Percentiles rank a stretch among this genome's conserved stretches.
Conservation (phyloP, 768 basidiomycete species). For the Pulveroboletus sp. region DNA sequence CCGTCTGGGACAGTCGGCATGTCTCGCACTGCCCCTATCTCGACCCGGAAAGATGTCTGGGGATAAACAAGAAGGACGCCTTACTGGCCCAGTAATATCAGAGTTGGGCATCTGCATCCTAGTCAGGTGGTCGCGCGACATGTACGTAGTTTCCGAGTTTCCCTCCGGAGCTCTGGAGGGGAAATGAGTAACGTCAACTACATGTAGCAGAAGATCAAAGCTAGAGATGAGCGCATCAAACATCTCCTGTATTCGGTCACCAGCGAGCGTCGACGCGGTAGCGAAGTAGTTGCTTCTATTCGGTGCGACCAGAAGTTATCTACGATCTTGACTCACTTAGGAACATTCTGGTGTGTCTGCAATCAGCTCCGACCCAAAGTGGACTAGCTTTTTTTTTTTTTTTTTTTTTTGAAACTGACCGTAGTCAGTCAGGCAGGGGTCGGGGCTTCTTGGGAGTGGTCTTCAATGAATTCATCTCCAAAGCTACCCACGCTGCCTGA, state of each 20-base stretch:
- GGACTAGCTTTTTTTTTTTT: too few relatives aligned
- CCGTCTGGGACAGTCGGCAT: neutral
- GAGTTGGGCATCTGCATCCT: constrained; percentile 2
- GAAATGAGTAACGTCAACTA: constrained; percentile 8
- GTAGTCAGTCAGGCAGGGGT: too few relatives aligned
- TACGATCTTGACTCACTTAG: constrained; percentile 3
- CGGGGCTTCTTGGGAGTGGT: too few relatives aligned
- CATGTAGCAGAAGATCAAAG: constrained; percentile 13
- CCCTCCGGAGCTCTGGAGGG: constrained; percentile 4
- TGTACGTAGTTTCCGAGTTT: neutral
- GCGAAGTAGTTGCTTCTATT: constrained; percentile 1
- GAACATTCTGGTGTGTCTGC: constrained; percentile 9
- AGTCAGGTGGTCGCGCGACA: constrained; percentile 12
- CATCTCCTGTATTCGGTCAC: constrained; percentile 8
- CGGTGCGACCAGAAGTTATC: neutral
- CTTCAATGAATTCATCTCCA: too few relatives aligned
- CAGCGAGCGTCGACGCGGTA: constrained; percentile 6
- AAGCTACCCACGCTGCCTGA: constrained; percentile 10
- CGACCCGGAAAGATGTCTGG: neutral
- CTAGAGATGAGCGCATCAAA: constrained; percentile 2
- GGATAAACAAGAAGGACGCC: constrained; percentile 5
- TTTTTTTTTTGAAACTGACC: too few relatives aligned
- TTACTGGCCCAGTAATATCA: constrained; percentile 7
- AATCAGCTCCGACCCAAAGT: neutral
- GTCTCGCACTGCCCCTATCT: neutral